A percentile compares a stretch with the other conserved stretches of the same genome.
Conservation (phyloP, 108 stramenopile genomes). For the Discostella pseudostelligera region DNA sequence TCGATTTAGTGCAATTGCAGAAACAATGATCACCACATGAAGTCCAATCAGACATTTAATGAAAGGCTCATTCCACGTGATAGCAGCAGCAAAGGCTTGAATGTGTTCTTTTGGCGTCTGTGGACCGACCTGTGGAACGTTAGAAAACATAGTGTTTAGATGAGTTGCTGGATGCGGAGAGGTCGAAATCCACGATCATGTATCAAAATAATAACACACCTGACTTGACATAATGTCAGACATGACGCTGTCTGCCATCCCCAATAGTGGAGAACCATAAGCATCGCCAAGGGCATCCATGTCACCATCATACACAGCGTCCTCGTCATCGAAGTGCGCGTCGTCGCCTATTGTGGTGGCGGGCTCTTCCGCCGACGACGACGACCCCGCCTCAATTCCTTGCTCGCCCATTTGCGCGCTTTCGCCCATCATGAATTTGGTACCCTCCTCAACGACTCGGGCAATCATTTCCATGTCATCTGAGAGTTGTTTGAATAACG, state of each 20-base stretch:
- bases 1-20: slow-evolving; percentile 46
- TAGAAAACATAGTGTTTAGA: slow-evolving; percentile 2
- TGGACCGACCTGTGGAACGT: slow-evolving; percentile 45
- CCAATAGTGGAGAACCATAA: slow-evolving; percentile 68
- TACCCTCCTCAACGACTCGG: slow-evolving; percentile 35
- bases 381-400: background rate
- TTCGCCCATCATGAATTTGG: slow-evolving; percentile 34
- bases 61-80: slow-evolving; percentile 82
- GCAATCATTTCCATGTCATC: slow-evolving; percentile 46
- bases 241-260: slow-evolving; percentile 78
- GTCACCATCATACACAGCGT: slow-evolving; percentile 16
- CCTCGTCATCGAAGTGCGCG: slow-evolving; percentile 14
- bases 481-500: slow-evolving; percentile 35
- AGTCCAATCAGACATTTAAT: slow-evolving; percentile 62
- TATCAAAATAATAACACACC: slow-evolving; percentile 44
- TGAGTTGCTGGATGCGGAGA: too few relatives aligned
- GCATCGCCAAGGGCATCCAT: slow-evolving; percentile 28
- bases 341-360: slow-evolving; percentile 9
- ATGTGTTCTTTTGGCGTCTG: slow-evolving; percentile 68
- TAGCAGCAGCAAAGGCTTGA: slow-evolving; percentile 76
- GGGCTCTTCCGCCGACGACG: background rate
- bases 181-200: too few relatives aligned
- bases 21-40: slow-evolving; percentile 61
- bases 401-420: slow-evolving; percentile 19
- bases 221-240: slow-evolving; percentile 70